phyloP scores from a whole-genome alignment of 768 basidiomycete genomes.

The Suillus subaureus region DNA sequence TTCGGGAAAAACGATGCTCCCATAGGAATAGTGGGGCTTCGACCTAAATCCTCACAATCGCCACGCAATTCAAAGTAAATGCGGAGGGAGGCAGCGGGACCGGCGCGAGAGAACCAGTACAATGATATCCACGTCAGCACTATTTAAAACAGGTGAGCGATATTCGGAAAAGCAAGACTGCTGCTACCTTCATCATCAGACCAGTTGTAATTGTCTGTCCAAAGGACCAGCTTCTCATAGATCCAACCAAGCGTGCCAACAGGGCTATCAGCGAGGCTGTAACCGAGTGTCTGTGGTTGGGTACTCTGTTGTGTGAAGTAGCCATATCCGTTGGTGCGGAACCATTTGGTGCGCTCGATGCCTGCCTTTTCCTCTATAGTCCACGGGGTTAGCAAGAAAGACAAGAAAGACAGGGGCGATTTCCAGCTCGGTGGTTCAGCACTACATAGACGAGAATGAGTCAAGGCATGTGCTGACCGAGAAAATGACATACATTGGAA shows the following conservation, averaged over 20 bases:
- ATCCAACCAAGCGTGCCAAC: conserved; percentile 56
- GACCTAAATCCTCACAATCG: neutral
- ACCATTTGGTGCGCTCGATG: conserved; percentile 21
- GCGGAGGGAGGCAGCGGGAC: conserved; percentile 57
- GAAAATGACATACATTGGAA: conserved; percentile 34
- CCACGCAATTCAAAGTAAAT: conserved; percentile 55
- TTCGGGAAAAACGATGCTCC: conserved; percentile 57
- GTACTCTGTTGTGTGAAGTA: conserved; percentile 39
- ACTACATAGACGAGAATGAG: conserved; percentile 16
- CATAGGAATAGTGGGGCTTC: conserved; percentile 38
- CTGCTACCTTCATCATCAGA: conserved; percentile 56
- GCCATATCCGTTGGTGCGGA: conserved; percentile 27
- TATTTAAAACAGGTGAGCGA: conserved; percentile 21
- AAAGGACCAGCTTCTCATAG: conserved; percentile 51
- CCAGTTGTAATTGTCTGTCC: conserved; percentile 59
- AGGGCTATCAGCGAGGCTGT: conserved; percentile 58
- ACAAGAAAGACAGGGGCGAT: conserved; percentile 32
- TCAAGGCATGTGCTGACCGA: neutral
- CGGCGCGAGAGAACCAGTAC: conserved; percentile 59
- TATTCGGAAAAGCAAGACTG: neutral
- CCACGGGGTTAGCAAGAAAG: conserved; percentile 30
- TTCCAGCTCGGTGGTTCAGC: conserved; percentile 24
- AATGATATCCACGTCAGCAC: conserved; percentile 64
- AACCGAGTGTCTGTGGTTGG: conserved; percentile 56
- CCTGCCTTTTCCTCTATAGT: conserved; percentile 29